Conservation (phyloP, 129 eudicot genomes). For the Chrysanthemum seticuspe region DNA sequence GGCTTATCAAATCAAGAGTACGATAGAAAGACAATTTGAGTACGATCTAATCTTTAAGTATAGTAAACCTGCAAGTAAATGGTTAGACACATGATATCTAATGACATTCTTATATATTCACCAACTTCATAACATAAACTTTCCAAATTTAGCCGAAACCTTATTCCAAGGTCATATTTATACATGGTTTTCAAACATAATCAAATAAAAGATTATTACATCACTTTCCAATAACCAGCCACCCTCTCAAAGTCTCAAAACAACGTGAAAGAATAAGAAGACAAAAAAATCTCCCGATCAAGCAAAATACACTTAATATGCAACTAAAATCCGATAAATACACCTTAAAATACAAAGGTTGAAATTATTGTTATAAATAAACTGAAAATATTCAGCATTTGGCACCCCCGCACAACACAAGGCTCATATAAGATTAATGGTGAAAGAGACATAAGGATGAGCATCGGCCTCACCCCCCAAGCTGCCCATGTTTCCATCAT, state of each 20-base stretch:
- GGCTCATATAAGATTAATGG: slow-evolving; percentile 69
- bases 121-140: background rate
- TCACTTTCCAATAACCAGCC: slow-evolving; percentile 7
- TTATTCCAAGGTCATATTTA: background rate
- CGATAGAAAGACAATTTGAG: no score
- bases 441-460: slow-evolving; percentile 88
- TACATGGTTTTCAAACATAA: slow-evolving; percentile 2
- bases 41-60: no score
- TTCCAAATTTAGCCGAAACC: slow-evolving; percentile 16
- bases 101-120: background rate
- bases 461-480: slow-evolving; percentile 77
- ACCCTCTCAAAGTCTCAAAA: background rate
- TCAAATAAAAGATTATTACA: slow-evolving; percentile 11
- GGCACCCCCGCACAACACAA: slow-evolving; percentile 13
- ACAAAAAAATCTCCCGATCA: slow-evolving; percentile 18
- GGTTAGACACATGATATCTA: no score
- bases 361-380: slow-evolving; percentile 16
- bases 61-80: no score
- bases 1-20: no score
- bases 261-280: background rate
- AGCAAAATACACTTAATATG: slow-evolving; percentile 12
- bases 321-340: slow-evolving; percentile 8
- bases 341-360: slow-evolving; percentile 28
- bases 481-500: slow-evolving; percentile 76
- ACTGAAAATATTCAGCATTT: background rate